phyloP scores from a whole-genome alignment of 257 asterid genomes.

The Solanum gracilifrons region DNA sequence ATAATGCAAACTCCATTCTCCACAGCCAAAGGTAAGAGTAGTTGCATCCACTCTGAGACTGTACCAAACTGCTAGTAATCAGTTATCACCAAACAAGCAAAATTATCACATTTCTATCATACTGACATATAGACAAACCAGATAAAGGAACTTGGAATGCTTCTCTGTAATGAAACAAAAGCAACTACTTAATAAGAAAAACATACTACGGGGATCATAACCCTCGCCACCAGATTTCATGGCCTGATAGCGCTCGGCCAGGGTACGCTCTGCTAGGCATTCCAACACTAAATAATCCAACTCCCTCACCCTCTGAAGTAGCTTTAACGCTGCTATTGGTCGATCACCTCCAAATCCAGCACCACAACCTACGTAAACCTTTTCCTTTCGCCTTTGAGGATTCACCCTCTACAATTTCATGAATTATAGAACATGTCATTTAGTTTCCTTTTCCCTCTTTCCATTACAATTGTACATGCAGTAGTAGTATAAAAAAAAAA shows the following conservation, averaged over 20 bases:
- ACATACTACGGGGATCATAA: constrained; percentile 89
- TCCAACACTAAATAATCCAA: constrained; percentile 84
- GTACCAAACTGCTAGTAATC: not conserved
- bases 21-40: constrained; percentile 83
- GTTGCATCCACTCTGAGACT: constrained; percentile 96
- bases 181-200: not conserved
- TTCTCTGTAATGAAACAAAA: not conserved
- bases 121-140: not conserved
- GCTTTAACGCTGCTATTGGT: constrained; percentile 75
- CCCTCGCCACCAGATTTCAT: constrained; percentile 69
- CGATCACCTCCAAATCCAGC: constrained; percentile 99
- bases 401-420: constrained; percentile 45
- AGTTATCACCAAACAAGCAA: not conserved
- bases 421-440: not conserved
- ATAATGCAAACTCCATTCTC: constrained; percentile 76
- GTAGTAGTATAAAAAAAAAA: not conserved
- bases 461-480: not conserved
- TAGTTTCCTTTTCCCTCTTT: not conserved
- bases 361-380: constrained; percentile 81
- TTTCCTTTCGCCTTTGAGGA: constrained; percentile 64
- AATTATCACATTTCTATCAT: not conserved
- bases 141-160: not conserved
- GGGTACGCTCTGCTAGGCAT: constrained; percentile 97
- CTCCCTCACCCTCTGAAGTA: constrained; percentile 67
- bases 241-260: constrained; percentile 71